phyloP scores from a whole-genome alignment of 805 yeast genomes.

The Lipomyces lipofer region DNA sequence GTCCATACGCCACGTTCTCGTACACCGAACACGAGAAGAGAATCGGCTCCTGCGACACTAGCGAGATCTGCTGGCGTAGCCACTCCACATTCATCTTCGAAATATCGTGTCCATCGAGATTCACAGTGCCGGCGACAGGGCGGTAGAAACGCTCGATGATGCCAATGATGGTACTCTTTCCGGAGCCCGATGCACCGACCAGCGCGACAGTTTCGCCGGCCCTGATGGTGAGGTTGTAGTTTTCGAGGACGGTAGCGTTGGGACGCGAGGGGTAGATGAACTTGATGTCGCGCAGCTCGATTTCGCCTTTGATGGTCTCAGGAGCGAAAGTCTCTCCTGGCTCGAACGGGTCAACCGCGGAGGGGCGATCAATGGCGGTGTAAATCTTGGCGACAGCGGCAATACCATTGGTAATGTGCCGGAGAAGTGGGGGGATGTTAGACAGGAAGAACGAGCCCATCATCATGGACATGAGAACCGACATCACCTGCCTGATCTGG shows the following conservation, averaged over 20 bases:
- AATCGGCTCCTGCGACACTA: constrained; percentile 57
- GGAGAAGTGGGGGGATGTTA: constrained; percentile 43
- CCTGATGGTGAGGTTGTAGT: constrained; percentile 45
- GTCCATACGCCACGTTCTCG: constrained; percentile 79
- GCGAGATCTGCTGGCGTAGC: constrained; percentile 54
- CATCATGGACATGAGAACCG: constrained; percentile 34
- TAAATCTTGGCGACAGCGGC: constrained; percentile 45
- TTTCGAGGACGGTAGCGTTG: constrained; percentile 32
- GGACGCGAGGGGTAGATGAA: constrained; percentile 39
- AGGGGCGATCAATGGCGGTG: constrained; percentile 45
- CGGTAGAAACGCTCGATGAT: constrained; percentile 59
- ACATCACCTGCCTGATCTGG: constrained; percentile 41
- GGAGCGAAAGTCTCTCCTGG: constrained; percentile 24
- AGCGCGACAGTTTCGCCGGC: constrained; percentile 84
- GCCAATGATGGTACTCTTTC: constrained; percentile 48
- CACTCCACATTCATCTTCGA: constrained; percentile 50
- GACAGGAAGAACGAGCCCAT: constrained; percentile 44
- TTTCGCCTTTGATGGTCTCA: constrained; percentile 42
- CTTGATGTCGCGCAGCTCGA: constrained; percentile 32
- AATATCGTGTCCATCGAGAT: constrained; percentile 51
- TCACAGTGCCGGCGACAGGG: constrained; percentile 50
- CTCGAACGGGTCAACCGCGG: constrained; percentile 41
- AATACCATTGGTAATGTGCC: constrained; percentile 42
- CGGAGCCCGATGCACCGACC: constrained; percentile 80
- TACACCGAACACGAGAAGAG: constrained; percentile 75